These are phyloP conservation scores for Pilaira anomala DNA, from an alignment of 192 early-diverging fungal genomes.

Conservation along the genomic window DNA sequence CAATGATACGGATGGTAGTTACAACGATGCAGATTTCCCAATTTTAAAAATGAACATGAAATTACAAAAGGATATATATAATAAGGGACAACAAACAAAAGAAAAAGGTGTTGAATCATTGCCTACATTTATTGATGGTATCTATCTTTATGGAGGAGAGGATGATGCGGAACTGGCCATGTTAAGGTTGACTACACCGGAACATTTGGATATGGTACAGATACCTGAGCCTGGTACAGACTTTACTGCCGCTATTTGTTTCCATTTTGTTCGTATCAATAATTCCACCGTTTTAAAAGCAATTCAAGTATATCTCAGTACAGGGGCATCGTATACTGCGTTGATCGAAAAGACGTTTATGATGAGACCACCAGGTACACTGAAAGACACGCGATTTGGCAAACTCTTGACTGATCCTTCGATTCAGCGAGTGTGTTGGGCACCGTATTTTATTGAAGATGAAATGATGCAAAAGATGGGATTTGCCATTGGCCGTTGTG, in stretches of 20 bases:
- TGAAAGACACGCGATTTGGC: not conserved
- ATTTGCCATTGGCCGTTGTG: constrained; percentile 4
- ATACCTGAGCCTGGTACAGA: not conserved
- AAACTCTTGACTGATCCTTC: constrained; percentile 12
- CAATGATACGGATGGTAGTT: not conserved
- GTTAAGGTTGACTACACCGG: not conserved
- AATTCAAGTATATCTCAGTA: constrained; percentile 1
- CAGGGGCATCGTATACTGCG: constrained; percentile 8
- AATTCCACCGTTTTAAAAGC: not conserved
- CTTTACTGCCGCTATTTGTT: constrained; percentile 8
- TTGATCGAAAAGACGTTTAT: constrained; percentile 2
- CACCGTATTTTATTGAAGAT: not conserved
- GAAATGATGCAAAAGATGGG: not conserved
- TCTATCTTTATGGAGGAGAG: no score
- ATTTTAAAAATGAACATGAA: not conserved
- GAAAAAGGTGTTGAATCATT: no score
- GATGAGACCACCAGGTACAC: not conserved
- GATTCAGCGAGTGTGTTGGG: constrained; percentile 9
- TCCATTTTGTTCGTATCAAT: not conserved
- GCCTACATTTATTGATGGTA: no score
- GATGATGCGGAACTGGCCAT: not conserved
- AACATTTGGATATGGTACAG: not conserved
- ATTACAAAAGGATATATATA: no score
- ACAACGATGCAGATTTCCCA: not conserved
- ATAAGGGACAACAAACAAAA: no score